Percentiles rank a stretch among this genome's conserved stretches.
Evolutionary conservation across 2,329 filamentous ascomycete species (phyloP).

Genomic region (Colletotrichum godetiae): DNA sequence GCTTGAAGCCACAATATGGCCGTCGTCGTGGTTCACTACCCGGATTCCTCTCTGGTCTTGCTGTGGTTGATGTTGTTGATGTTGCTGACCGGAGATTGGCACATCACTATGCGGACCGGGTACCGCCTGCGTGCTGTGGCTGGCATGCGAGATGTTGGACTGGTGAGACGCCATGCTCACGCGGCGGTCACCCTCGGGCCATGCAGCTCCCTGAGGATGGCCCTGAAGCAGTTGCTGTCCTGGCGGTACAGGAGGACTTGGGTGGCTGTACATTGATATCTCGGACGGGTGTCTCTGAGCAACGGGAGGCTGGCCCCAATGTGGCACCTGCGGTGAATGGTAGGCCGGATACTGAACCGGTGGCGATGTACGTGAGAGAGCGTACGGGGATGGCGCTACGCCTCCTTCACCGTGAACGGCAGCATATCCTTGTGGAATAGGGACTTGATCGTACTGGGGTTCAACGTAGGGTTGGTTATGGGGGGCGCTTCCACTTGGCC

Average conservation of each 20-base stretch:
- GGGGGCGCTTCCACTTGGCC: background rate
- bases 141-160: slow-evolving; percentile 7
- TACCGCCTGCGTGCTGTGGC: background rate
- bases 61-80: background rate
- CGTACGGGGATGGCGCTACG: slow-evolving; percentile 44
- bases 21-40: background rate
- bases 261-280: slow-evolving; percentile 4
- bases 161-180: slow-evolving; percentile 25
- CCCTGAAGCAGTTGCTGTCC: slow-evolving; percentile 16
- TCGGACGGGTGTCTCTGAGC: slow-evolving; percentile 22
- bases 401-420: slow-evolving; percentile 51
- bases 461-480: slow-evolving; percentile 37
- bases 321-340: slow-evolving; percentile 28
- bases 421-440: slow-evolving; percentile 50
- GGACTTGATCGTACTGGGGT: slow-evolving; percentile 50
- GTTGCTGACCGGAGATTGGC: background rate
- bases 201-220: background rate
- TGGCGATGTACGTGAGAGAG: slow-evolving; percentile 36
- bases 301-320: slow-evolving; percentile 22
- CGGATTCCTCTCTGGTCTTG: background rate
- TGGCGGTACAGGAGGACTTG: slow-evolving; percentile 7
- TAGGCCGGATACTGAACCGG: slow-evolving; percentile 32
- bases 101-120: background rate
- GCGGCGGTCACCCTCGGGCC: slow-evolving; percentile 9
- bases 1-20: background rate